phyloP scores from a whole-genome alignment of 768 basidiomycete species.

The Naematelia encephala region DNA sequence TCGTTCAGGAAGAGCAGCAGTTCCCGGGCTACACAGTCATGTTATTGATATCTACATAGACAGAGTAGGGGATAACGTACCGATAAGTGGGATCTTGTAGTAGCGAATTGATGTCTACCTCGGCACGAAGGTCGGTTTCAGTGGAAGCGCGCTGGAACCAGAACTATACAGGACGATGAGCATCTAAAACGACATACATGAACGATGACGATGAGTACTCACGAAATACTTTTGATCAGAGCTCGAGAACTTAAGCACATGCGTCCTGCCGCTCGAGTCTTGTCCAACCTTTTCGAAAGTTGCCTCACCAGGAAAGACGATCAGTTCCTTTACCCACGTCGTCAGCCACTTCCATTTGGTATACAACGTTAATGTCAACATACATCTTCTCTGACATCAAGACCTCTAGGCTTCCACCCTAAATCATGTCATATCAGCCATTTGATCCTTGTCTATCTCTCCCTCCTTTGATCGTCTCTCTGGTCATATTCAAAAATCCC shows the following conservation, averaged over 20 bases:
- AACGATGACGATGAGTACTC: constrained; percentile 45
- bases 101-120: constrained; percentile 39
- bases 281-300: constrained; percentile 65
- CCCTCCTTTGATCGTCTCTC: neutral
- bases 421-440: neutral
- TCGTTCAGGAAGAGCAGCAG: constrained; percentile 16
- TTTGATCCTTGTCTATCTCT: neutral
- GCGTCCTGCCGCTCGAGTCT: constrained; percentile 64
- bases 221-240: constrained; percentile 89
- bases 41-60: neutral
- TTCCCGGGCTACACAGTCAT: constrained; percentile 12
- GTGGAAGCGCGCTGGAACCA: constrained; percentile 44
- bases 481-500: neutral
- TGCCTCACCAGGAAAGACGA: constrained; percentile 82
- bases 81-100: constrained; percentile 40
- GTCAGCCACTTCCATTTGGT: constrained; percentile 6
- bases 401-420: constrained; percentile 41
- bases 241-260: constrained; percentile 86
- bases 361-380: too few species aligned
- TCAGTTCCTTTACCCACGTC: constrained; percentile 81
- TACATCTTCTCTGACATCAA: constrained; percentile 32
- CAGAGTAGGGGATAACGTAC: constrained; percentile 17
- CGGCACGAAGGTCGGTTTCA: constrained; percentile 23
- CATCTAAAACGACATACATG: too few species aligned
- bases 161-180: constrained; percentile 29